Base-by-base conservation (phyloP, 1,139 yeast genomes). In the Hyphopichia fennica region DNA sequence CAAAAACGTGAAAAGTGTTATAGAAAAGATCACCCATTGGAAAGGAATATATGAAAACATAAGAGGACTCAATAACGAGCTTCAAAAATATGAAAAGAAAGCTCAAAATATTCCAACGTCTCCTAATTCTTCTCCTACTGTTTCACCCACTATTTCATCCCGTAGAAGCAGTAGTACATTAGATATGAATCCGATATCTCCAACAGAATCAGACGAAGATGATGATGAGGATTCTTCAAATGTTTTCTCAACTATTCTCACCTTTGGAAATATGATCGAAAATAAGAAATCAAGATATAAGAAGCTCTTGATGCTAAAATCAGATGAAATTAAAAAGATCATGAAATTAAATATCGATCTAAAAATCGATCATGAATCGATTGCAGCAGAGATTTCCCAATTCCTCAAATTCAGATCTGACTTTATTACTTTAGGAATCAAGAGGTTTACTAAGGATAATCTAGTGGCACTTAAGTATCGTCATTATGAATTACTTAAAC, bases 331-430 rank as follows among this genome's bases (percentile, higher is more conserved):
- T 30, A 61, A 63, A 41, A 54, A 56, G 40, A 63, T 72, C 40
- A 55, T 66, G 61, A 60, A 51, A 15, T 48, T 73, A 33, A 70
- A 67, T 42, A 39, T 49, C n/a, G 71, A 64, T 19, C 57, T 79
- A 34, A 78, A 73, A 47, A 50, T 55, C 40, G 72, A 69, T 23
- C 87, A 85, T 58, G 91, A 84, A 53, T 53, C 59, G 3, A 53
- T 84, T 10, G 90, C 91, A 0, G 73, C 79, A 38, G 87, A 82
- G 52, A 67, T 84, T 17, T 82, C 84, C 39, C 75, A 73, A 41
- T 82, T 77, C 45, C 61, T 84, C 46, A 69, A 65, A 42, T 81
- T 76, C 58, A 77, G 77, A 51, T 60, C 75, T 1, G 59, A 60
- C 1, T 69, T 78, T 46, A 49, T 78, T 36, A 54, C 54, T 33